Conservation (phyloP, 352 stramenopile species). For the Pythium plurisporium region DNA sequence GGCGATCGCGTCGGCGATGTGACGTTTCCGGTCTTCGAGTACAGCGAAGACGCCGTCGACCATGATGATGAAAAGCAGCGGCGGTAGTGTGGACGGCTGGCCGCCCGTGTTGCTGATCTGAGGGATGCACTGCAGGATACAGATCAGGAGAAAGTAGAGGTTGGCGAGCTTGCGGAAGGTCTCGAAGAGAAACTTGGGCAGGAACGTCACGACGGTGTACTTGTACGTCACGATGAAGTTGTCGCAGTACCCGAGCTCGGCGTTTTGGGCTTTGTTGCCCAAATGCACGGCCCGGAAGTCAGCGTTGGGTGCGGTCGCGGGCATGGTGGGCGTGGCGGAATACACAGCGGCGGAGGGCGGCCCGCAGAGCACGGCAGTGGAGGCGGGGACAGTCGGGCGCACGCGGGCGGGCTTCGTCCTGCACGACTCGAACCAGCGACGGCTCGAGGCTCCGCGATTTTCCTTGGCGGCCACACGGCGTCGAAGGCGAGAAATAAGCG, state of each 20-base stretch:
- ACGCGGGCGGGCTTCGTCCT: constrained; percentile 6
- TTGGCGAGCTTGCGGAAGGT: constrained; percentile 94
- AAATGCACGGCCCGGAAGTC: constrained; percentile 64
- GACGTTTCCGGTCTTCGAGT: constrained; percentile 73
- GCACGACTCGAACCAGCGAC: constrained; percentile 1
- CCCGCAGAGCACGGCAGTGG: neutral
- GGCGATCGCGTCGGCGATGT: constrained; percentile 56
- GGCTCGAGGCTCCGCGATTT: neutral
- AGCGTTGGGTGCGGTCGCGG: constrained; percentile 9
- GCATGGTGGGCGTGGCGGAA: constrained; percentile 8
- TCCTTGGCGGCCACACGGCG: neutral
- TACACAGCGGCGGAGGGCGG: neutral
- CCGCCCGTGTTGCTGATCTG: constrained; percentile 77
- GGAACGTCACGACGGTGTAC: constrained; percentile 88
- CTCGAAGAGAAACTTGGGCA: constrained; percentile 91
- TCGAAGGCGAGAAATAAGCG: constrained; percentile 4
- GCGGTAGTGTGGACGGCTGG: constrained; percentile 67
- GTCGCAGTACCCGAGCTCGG: constrained; percentile 57
- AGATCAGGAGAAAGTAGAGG: constrained; percentile 94
- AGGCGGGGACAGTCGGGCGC: neutral
- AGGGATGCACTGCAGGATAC: constrained; percentile 82
- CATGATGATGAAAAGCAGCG: constrained; percentile 65
- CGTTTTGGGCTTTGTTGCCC: constrained; percentile 51
- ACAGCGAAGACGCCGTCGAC: constrained; percentile 78
- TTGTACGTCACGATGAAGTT: constrained; percentile 92